Conservation (phyloP, 495 filamentous ascomycete species). For the Xylaria grammica region DNA sequence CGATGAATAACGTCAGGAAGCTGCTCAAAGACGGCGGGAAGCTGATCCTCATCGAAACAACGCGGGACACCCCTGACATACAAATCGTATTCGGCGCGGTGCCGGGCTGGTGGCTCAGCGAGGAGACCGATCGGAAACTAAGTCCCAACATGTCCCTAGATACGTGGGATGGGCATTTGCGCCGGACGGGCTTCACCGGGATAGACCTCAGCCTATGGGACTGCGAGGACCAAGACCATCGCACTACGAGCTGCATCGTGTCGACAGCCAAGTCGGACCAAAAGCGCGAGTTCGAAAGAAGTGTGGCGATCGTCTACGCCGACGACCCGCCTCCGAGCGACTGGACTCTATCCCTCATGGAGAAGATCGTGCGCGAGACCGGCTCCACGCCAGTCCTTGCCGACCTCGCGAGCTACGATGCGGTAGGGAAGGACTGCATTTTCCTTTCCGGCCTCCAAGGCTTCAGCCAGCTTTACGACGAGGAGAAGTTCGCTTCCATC, state of each 20-base stretch:
- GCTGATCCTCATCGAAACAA: slow-evolving; percentile 44
- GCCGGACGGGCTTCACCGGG: slow-evolving; percentile 44
- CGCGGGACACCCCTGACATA: slow-evolving; percentile 33
- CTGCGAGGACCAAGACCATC: slow-evolving; percentile 3
- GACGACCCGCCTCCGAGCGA: background rate
- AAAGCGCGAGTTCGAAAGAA: background rate
- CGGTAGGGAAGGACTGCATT: slow-evolving; percentile 5
- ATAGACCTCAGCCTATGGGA: slow-evolving; percentile 39
- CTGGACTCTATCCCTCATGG: background rate
- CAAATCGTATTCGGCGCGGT: slow-evolving; percentile 40
- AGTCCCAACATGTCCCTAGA: slow-evolving; percentile 37
- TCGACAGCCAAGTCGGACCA: background rate
- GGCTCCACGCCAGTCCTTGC: background rate
- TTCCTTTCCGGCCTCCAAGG: slow-evolving; percentile 4
- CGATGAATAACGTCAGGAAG: slow-evolving; percentile 43
- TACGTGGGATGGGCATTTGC: slow-evolving; percentile 44
- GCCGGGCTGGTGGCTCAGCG: slow-evolving; percentile 54
- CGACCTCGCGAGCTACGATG: background rate
- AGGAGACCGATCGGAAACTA: slow-evolving; percentile 37
- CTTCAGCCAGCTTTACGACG: background rate
- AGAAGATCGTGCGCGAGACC: background rate
- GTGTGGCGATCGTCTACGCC: background rate
- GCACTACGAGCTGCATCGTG: background rate
- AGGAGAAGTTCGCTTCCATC: background rate
- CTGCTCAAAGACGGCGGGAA: slow-evolving; percentile 48